Base-by-base conservation (phyloP, 495 filamentous ascomycete species). In the Schizothecium vesticola region DNA sequence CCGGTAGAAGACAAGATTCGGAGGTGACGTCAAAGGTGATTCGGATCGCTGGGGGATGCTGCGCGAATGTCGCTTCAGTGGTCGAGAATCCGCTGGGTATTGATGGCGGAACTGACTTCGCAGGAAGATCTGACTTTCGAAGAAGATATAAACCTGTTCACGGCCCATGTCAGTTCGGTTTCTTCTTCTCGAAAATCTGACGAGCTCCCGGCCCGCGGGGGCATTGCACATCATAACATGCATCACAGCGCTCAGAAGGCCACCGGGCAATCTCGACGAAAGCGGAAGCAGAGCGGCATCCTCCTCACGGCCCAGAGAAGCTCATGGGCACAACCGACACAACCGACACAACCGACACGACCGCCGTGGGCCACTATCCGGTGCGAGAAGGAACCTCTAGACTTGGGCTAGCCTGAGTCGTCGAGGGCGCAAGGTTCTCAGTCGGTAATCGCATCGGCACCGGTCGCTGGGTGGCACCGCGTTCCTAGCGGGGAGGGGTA, bases 71-170 rank as follows among this genome's bases (percentile, higher is more conserved):
- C 43, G 43, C 43, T n/a, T 51, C 43, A 7, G 19, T n/a, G 43
- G 43, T 51, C 43, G 43, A 51, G 43, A n/a, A n/a, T n/a, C 43
- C 43, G 43, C 43, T 43, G 36, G 36, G 13, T n/a, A 69, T 64
- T 64, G 63, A 36, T 71, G 63, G 66, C 70, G 33, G 66, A 23
- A 26, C 19, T 51, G 51, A 66, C 57, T 65, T 73, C 22, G 23
- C 25, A 28, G 8, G 12, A 23, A 21, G 19, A 61, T 28, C 16
- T 61, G 60, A 31, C 60, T 36, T 61, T 28, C 12, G 60, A 61
- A 28, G 60, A 25, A 31, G 60, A 29, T 61, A 61, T 61, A 28
- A 61, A 61, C 60, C 60, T 61, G 60, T 31, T n/a, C 60, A 12
- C 21, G 23, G 19, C n/a, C 9, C 11, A 36, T 13, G 31, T 61